phyloP scores from a whole-genome alignment of 2,329 filamentous ascomycete genomes.

The Colletotrichum brevisporum region DNA sequence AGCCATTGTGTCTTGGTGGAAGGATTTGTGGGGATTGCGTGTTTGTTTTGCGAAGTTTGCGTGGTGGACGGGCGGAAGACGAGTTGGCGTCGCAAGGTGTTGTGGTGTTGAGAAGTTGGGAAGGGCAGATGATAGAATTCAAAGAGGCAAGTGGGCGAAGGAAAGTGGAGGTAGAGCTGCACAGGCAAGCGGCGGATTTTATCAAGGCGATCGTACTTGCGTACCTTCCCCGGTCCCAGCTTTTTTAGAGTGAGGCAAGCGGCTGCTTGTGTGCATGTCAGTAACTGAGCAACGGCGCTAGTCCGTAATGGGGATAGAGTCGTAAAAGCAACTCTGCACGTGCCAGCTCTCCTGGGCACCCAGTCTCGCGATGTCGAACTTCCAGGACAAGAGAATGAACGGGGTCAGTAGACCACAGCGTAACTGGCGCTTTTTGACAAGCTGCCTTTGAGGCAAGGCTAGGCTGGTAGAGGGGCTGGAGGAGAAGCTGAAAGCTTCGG shows the following conservation, averaged over 20 bases:
- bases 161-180: slow-evolving; percentile 31
- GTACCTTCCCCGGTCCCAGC: slow-evolving; percentile 34
- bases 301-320: slow-evolving; percentile 9
- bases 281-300: slow-evolving; percentile 30
- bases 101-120: slow-evolving; percentile 11
- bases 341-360: slow-evolving; percentile 6
- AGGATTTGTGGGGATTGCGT: slow-evolving; percentile 38
- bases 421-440: too few relatives aligned
- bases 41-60: not conserved
- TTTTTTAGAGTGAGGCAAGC: slow-evolving; percentile 32
- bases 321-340: slow-evolving; percentile 15
- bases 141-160: slow-evolving; percentile 27
- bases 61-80: slow-evolving; percentile 11
- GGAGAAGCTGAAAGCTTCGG: too few relatives aligned
- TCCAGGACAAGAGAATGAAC: too few relatives aligned
- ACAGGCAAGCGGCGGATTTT: slow-evolving; percentile 35
- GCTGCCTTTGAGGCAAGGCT: too few relatives aligned
- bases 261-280: slow-evolving; percentile 25
- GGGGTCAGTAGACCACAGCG: too few relatives aligned
- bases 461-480: too few relatives aligned
- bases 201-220: slow-evolving; percentile 36
- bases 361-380: too few relatives aligned
- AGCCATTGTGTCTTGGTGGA: slow-evolving; percentile 58
- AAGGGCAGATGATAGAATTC: slow-evolving; percentile 9
- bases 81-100: slow-evolving; percentile 6